Evolutionary conservation across 106 monocot genomes (phyloP).

Genomic region (Dendrobium officinale): DNA sequence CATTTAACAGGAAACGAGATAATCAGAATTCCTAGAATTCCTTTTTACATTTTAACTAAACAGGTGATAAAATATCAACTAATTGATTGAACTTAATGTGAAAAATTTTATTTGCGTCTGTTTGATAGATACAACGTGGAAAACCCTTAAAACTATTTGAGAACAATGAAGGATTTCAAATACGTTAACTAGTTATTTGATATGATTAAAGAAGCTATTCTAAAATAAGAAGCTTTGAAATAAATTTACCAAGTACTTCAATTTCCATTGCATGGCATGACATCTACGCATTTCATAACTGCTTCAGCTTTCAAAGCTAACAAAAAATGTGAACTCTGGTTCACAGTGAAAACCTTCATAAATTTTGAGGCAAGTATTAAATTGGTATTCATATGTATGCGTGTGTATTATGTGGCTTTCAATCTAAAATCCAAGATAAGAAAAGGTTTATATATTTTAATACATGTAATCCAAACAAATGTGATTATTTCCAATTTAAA

Average conservation of each 20-base stretch:
- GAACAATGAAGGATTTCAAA: background rate
- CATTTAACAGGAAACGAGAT: background rate
- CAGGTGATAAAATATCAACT: background rate
- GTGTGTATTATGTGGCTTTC: too few species aligned
- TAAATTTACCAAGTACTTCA: background rate
- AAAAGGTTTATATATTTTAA: too few species aligned
- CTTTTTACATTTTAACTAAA: background rate
- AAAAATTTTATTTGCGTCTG: background rate
- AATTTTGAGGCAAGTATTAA: too few species aligned
- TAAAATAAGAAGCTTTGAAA: background rate
- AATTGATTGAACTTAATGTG: background rate
- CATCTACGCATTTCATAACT: background rate
- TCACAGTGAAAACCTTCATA: too few species aligned
- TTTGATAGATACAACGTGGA: background rate
- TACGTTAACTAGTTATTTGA: background rate
- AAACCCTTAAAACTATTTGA: background rate
- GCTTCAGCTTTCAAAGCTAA: too few species aligned
- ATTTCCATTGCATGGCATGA: background rate
- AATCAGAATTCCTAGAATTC: background rate
- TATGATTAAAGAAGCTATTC: background rate
- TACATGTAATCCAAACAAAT: too few species aligned
- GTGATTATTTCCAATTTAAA: background rate
- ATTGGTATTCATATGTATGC: too few species aligned
- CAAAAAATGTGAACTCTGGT: too few species aligned
- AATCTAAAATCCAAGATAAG: too few species aligned